phyloP scores from a whole-genome alignment of 768 basidiomycete genomes.

The Russula emetica region DNA sequence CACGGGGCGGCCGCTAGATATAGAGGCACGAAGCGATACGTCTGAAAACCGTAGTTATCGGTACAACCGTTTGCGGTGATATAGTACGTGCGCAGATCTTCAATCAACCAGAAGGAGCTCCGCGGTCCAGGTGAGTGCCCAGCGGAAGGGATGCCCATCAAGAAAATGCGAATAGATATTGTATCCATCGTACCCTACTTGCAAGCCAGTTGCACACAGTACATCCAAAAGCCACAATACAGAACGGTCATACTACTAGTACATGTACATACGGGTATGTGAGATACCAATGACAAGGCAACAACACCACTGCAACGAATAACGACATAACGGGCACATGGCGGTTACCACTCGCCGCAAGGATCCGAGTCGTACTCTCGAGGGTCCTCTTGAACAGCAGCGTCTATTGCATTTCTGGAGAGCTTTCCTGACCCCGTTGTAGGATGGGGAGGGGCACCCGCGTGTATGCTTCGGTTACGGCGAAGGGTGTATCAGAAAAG shows the following conservation, averaged over 20 bases:
- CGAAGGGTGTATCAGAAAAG: neutral
- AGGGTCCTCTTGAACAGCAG: neutral
- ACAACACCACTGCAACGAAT: neutral
- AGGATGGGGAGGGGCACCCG: neutral
- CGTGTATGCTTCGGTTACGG: neutral
- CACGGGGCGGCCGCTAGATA: too few species aligned
- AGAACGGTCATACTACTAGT: neutral
- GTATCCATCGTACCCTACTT: too few species aligned
- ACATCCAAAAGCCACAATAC: neutral
- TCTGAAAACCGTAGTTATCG: too few species aligned
- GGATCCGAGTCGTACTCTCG: neutral
- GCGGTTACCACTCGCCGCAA: neutral
- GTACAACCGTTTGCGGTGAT: too few species aligned
- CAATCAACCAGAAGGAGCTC: too few species aligned
- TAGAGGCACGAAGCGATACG: too few species aligned
- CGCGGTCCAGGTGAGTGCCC: too few species aligned
- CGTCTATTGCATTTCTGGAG: neutral
- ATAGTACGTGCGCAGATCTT: too few species aligned
- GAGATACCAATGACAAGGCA: neutral
- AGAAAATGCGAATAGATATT: too few species aligned
- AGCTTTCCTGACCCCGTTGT: neutral
- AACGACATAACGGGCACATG: neutral
- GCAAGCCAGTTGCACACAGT: too few species aligned
- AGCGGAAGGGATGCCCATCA: too few species aligned
- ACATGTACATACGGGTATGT: neutral